Base-by-base conservation (phyloP, 2,329 filamentous ascomycete species). In the Penicillium sp. region DNA sequence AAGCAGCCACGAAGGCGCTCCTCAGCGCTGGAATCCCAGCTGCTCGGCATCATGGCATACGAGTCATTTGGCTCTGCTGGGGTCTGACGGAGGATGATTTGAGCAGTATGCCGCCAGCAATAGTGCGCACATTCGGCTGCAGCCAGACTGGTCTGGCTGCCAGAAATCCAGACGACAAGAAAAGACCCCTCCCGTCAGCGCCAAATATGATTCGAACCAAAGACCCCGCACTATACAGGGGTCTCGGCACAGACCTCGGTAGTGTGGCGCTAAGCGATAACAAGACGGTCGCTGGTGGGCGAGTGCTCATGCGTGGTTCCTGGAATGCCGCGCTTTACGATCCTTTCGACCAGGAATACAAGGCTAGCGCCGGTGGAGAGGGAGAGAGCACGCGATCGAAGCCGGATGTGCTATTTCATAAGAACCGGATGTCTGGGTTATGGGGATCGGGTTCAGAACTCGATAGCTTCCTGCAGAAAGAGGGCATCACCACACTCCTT, bases 361-460 rank as follows among this genome's bases (percentile, higher is more conserved):
- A 73, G 57, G 10, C 46, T 57, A 2, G n/a, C 22, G 5, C 14
- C 22, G 16, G 2, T 33, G 18, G 14, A 4, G 10, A 7, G 2
- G 11, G 3, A 6, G 37, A 24, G 9, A 7, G 18, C 50, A 5
- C 22, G 9, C 50, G 18, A 19, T 44, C 49, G 6, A 64, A 65
- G 33, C 74, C 77, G 0, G 84, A 87, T 66, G 72, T 83, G 10
- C 79, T 78, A 67, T 79, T 84, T 60, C 72, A 82, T 65, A 87
- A 87, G 75, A 82, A 85, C 63, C 77, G 85, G 19, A 83, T 86
- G 76, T 84, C 81, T 19, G 85, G 83, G 2, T 73, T 87, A 50
- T 87, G 83, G 82, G 76, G 75, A 24, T 65, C 71, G 9, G 68
- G 68, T 11, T 81, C 80, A 46, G 73, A 76, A 7, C 73, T 83